phyloP scores from a whole-genome alignment of 768 basidiomycete genomes.

The Macrocybe gigantea region DNA sequence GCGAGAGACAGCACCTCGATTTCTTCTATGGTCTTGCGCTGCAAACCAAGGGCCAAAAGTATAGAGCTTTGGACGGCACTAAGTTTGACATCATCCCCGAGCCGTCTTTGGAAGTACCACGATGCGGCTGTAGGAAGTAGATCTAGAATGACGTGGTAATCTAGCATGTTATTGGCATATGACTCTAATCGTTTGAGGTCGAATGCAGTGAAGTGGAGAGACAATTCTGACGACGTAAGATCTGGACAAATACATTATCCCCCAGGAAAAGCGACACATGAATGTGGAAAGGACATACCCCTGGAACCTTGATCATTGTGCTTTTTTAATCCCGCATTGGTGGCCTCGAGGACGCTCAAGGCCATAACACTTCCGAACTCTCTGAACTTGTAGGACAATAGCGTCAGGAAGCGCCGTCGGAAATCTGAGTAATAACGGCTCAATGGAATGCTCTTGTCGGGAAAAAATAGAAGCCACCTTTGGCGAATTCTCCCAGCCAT shows the following conservation, averaged over 20 bases:
- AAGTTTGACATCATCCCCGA: slow-evolving; percentile 60
- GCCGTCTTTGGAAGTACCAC: slow-evolving; percentile 79
- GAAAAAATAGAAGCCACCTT: slow-evolving; percentile 41
- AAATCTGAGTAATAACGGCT: slow-evolving; percentile 59
- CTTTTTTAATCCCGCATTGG: slow-evolving; percentile 54
- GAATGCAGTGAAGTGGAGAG: slow-evolving; percentile 75
- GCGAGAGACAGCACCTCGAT: slow-evolving; percentile 52
- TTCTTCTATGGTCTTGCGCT: slow-evolving; percentile 85
- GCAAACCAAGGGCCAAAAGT: slow-evolving; percentile 81
- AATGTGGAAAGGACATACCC: slow-evolving; percentile 19
- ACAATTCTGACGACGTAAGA: slow-evolving; percentile 35
- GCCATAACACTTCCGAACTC: slow-evolving; percentile 88
- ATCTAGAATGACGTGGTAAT: slow-evolving; percentile 95
- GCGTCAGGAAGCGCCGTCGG: slow-evolving; percentile 78
- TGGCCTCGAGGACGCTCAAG: slow-evolving; percentile 84
- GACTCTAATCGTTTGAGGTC: slow-evolving; percentile 95
- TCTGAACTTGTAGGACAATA: slow-evolving; percentile 91
- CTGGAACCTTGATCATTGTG: slow-evolving; percentile 31
- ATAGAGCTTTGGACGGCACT: slow-evolving; percentile 92
- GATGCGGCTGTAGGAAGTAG: slow-evolving; percentile 75
- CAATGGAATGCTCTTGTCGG: not conserved
- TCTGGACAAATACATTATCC: slow-evolving; percentile 13
- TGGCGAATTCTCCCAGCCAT: slow-evolving; percentile 88
- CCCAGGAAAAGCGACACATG: not conserved
- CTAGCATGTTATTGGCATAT: slow-evolving; percentile 93